phyloP scores from a whole-genome alignment of 2,329 filamentous ascomycete genomes.

The Magnaporthiopsis poae region DNA sequence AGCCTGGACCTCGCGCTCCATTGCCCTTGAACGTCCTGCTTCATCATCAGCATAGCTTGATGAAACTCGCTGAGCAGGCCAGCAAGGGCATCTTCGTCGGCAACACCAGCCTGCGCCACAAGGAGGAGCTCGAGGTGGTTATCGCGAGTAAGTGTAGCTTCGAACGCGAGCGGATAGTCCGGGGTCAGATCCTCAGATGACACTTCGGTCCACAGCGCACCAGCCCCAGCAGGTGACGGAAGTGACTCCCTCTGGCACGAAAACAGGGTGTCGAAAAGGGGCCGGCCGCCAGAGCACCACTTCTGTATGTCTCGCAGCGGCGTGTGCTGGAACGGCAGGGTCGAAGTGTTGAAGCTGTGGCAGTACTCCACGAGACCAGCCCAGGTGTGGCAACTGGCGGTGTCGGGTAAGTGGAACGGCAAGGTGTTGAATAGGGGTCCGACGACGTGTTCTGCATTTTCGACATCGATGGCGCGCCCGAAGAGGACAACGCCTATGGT shows the following conservation, averaged over 20 bases:
- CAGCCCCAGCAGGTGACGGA: conserved; percentile 15
- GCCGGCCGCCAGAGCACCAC: conserved; percentile 54
- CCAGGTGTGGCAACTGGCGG: conserved; percentile 41
- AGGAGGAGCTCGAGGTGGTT: conserved; percentile 46
- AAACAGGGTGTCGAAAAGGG: conserved; percentile 72
- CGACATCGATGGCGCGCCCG: conserved; percentile 62
- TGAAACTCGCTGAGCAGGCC: conserved; percentile 32
- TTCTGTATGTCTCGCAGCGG: conserved; percentile 71
- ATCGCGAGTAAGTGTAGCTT: conserved; percentile 47
- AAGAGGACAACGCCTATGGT: conserved; percentile 69
- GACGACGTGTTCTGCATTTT: conserved; percentile 55
- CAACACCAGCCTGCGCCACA: conserved; percentile 41
- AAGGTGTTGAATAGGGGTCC: conserved; percentile 88
- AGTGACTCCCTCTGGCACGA: conserved; percentile 53
- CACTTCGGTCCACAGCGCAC: conserved; percentile 40
- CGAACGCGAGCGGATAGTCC: conserved; percentile 71
- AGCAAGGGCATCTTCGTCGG: conserved; percentile 22
- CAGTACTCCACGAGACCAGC: conserved; percentile 49
- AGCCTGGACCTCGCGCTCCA: not conserved
- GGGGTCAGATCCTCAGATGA: conserved; percentile 27
- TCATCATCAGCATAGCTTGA: conserved; percentile 18
- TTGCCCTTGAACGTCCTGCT: conserved; percentile 9
- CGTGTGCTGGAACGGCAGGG: conserved; percentile 67
- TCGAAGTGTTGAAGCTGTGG: conserved; percentile 59
- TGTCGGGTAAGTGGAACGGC: conserved; percentile 44